Conservation (phyloP, 2,329 filamentous ascomycete species). For the Iodosphaeria phyllophila region DNA sequence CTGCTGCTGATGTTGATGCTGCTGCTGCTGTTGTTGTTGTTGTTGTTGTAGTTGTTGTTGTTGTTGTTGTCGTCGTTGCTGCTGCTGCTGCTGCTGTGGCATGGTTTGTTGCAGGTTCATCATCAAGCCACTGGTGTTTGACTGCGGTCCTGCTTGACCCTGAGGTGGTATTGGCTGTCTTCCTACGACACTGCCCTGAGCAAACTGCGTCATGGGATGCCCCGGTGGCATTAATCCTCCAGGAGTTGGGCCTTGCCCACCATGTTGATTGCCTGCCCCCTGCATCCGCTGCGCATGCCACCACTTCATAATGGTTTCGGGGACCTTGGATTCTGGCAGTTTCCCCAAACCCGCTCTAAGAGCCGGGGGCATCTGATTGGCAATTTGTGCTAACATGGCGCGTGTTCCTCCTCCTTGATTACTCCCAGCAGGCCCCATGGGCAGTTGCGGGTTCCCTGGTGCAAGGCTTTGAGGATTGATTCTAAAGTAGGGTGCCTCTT, state of each 20-base stretch:
- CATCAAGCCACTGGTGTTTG: no score
- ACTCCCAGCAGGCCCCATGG: constrained; percentile 10
- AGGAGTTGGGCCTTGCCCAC: constrained; percentile 10
- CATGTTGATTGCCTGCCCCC: constrained; percentile 9
- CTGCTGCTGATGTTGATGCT: constrained; percentile 1
- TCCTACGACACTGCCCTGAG: constrained; percentile 8
- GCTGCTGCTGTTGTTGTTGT: not conserved
- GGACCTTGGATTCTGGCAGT: constrained; percentile 29
- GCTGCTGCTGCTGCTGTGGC: not conserved
- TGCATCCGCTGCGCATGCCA: no score
- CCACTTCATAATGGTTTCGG: constrained; percentile 32
- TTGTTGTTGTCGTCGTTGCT: not conserved
- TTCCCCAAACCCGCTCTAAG: constrained; percentile 22
- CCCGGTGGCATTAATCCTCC: constrained; percentile 10
- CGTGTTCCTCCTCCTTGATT: no score
- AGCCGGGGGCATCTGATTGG: constrained; percentile 17
- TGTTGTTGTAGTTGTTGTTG: not conserved
- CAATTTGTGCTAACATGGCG: constrained; percentile 17
- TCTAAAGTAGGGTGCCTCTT: constrained; percentile 27
- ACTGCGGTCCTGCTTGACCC: no score
- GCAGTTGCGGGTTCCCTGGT: constrained; percentile 26
- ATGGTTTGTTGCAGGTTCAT: not conserved
- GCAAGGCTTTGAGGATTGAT: constrained; percentile 38
- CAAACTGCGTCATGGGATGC: constrained; percentile 11
- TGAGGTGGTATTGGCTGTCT: no score